Evolutionary conservation across 1,139 yeast genomes (phyloP).

Genomic region (Suhomyces panamericanus): DNA sequence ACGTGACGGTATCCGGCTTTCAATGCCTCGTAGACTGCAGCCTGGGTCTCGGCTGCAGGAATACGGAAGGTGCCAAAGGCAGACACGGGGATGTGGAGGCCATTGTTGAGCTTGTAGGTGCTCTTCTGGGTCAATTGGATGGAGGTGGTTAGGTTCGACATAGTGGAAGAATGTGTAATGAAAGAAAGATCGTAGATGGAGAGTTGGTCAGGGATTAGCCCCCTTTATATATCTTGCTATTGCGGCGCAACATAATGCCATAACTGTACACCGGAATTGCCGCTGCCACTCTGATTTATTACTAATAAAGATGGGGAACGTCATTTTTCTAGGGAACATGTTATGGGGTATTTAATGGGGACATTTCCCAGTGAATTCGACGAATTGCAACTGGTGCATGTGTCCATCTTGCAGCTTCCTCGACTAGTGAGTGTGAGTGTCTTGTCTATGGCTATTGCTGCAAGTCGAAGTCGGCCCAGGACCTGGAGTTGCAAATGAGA

Average conservation of each 20-base stretch:
- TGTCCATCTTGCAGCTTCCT: too few species aligned
- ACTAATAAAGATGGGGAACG: background rate
- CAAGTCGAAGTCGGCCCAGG: too few species aligned
- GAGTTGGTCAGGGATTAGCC: background rate
- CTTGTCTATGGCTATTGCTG: too few species aligned
- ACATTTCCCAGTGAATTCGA: too few species aligned
- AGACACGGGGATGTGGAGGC: constrained; percentile 40
- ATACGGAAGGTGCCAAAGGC: constrained; percentile 40
- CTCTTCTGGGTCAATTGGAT: constrained; percentile 33
- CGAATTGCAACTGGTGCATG: too few species aligned
- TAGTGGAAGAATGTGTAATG: constrained; percentile 1
- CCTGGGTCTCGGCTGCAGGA: constrained; percentile 25
- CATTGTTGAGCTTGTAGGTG: constrained; percentile 37
- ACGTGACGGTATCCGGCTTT: constrained; percentile 69
- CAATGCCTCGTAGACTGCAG: constrained; percentile 44
- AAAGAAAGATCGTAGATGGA: too few species aligned
- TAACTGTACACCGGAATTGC: constrained; percentile 1
- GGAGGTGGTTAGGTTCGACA: constrained; percentile 28
- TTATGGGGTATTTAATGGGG: too few species aligned
- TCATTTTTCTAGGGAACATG: too few species aligned
- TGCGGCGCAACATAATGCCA: constrained; percentile 1
- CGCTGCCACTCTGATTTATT: background rate
- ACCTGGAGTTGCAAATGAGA: too few species aligned
- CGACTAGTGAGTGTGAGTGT: too few species aligned
- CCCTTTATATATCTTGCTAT: constrained; percentile 1